phyloP scores from a whole-genome alignment of 768 basidiomycete genomes.

The Naganishia vishniacii region DNA sequence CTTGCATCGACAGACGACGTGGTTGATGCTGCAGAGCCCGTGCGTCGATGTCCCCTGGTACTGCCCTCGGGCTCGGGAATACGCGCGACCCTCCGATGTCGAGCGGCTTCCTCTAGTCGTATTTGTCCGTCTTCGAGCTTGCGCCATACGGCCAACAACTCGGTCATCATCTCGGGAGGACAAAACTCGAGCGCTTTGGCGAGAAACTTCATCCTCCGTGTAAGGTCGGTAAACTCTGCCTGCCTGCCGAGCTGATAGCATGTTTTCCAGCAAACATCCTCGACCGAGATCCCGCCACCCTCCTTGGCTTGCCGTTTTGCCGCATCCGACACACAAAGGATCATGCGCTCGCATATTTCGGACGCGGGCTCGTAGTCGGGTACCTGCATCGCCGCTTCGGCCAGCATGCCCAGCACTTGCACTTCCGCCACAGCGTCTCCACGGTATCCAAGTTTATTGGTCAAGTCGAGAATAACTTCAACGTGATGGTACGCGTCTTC shows the following conservation, averaged over 20 bases:
- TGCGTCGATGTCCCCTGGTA: neutral
- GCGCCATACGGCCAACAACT: constrained; percentile 73
- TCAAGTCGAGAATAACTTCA: constrained; percentile 83
- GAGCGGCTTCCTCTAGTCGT: constrained; percentile 43
- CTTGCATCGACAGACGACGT: constrained; percentile 1
- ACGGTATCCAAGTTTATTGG: constrained; percentile 75
- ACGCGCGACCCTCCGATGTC: constrained; percentile 50
- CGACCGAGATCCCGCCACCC: constrained; percentile 48
- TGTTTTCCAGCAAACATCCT: constrained; percentile 79
- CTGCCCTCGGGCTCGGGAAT: constrained; percentile 26
- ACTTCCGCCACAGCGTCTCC: constrained; percentile 67
- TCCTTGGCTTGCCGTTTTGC: constrained; percentile 34
- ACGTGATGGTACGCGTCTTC: constrained; percentile 84
- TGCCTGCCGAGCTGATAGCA: constrained; percentile 83
- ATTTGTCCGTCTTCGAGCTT: constrained; percentile 55
- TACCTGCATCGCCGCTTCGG: constrained; percentile 73
- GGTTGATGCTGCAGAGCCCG: constrained; percentile 2
- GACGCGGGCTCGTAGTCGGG: constrained; percentile 74
- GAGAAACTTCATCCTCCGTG: constrained; percentile 64
- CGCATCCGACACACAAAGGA: constrained; percentile 44
- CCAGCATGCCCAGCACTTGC: constrained; percentile 81
- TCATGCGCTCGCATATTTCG: constrained; percentile 65
- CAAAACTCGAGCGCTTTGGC: constrained; percentile 80
- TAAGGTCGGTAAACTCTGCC: constrained; percentile 64
- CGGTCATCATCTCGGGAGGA: constrained; percentile 69